These are phyloP conservation scores for Porogramme epimiltina DNA, from an alignment of 1,284 basidiomycete genomes.

Conservation along the genomic window DNA sequence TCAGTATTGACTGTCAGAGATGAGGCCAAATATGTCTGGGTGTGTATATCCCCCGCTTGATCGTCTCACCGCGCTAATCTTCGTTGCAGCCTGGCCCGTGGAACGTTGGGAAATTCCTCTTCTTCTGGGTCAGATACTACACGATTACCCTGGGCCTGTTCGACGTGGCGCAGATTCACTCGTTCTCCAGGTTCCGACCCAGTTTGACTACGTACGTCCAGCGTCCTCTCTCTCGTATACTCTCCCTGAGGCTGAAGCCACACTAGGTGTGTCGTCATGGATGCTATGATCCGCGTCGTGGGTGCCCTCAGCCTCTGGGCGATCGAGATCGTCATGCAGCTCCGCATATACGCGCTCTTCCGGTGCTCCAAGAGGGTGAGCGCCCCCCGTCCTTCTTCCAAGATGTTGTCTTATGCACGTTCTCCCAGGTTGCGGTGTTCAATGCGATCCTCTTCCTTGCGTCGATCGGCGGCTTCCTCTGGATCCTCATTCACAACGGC, in stretches of 20 bases:
- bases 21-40: neutral
- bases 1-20: neutral
- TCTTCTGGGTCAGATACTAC: constrained; percentile 46
- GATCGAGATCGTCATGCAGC: constrained; percentile 45
- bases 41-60: too few relatives aligned
- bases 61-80: neutral
- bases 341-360: constrained; percentile 42
- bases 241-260: neutral
- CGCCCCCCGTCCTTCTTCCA: neutral
- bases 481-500: constrained; percentile 39
- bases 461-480: constrained; percentile 41
- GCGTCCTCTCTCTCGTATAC: neutral
- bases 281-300: constrained; percentile 38
- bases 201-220: constrained; percentile 1
- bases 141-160: constrained; percentile 41
- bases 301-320: constrained; percentile 44
- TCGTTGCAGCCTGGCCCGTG: constrained; percentile 6
- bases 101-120: constrained; percentile 38
- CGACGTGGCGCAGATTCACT: constrained; percentile 43
- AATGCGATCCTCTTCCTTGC: constrained; percentile 38
- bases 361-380: constrained; percentile 38
- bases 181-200: constrained; percentile 30
- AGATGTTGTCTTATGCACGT: neutral
- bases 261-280: constrained; percentile 38
- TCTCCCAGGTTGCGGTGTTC: constrained; percentile 31